Percentiles rank a stretch among this genome's conserved stretches.
Evolutionary conservation across 2,329 filamentous ascomycete genomes (phyloP).

Genomic region (Monosporascus sp.): DNA sequence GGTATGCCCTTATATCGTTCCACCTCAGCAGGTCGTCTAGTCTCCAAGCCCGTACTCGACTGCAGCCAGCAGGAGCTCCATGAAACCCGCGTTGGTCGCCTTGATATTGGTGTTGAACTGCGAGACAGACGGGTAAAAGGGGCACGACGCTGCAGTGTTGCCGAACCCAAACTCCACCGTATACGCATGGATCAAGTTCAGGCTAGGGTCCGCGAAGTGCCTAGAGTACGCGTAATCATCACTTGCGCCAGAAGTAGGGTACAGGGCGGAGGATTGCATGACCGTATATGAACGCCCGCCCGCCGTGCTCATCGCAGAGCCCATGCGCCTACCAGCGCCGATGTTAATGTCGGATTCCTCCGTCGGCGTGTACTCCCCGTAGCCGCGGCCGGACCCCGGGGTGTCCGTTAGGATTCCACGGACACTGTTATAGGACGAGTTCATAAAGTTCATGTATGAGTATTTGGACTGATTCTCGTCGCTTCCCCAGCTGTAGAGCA

Average conservation of each 20-base stretch:
- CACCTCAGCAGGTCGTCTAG: not conserved
- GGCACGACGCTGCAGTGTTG: slow-evolving; percentile 27
- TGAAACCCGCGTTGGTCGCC: slow-evolving; percentile 42
- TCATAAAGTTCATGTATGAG: slow-evolving; percentile 46
- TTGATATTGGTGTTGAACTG: slow-evolving; percentile 40
- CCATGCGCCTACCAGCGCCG: slow-evolving; percentile 30
- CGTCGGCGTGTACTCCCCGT: slow-evolving; percentile 41
- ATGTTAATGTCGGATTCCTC: slow-evolving; percentile 31
- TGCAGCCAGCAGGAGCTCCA: slow-evolving; percentile 37
- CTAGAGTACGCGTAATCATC: slow-evolving; percentile 43
- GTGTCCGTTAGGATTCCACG: slow-evolving; percentile 41
- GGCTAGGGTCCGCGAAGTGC: slow-evolving; percentile 33
- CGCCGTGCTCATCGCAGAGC: slow-evolving; percentile 34
- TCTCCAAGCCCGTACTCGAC: slow-evolving; percentile 17
- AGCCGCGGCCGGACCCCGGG: slow-evolving; percentile 26
- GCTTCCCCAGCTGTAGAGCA: slow-evolving; percentile 55
- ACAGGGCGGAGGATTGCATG: slow-evolving; percentile 36
- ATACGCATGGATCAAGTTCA: slow-evolving; percentile 36
- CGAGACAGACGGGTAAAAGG: slow-evolving; percentile 41
- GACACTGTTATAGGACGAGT: slow-evolving; percentile 45
- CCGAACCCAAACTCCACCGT: slow-evolving; percentile 44
- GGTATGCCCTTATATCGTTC: too few species aligned
- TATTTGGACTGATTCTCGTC: slow-evolving; percentile 45
- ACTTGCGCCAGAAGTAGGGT: slow-evolving; percentile 40
- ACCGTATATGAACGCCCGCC: slow-evolving; percentile 33